phyloP scores from a whole-genome alignment of 352 stramenopile species.

The Globisporangium cylindrosporum region DNA sequence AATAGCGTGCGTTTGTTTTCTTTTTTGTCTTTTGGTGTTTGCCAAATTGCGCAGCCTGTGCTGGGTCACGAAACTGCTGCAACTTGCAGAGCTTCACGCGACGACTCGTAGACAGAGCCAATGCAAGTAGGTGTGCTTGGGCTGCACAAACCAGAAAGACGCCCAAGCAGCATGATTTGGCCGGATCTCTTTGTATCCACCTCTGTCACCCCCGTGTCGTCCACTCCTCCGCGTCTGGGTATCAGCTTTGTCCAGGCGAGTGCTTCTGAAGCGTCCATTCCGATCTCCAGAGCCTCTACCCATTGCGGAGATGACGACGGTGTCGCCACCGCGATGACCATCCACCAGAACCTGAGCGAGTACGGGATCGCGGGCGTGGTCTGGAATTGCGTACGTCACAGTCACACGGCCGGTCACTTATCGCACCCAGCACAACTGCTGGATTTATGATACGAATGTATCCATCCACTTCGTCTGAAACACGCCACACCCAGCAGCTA shows the following conservation, averaged over 20 bases:
- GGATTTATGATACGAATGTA: neutral
- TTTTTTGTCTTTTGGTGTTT: neutral
- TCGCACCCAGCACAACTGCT: neutral
- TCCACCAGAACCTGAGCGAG: constrained; percentile 45
- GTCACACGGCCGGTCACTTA: neutral
- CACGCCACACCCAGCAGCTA: neutral
- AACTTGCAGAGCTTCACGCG: neutral
- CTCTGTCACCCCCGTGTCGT: neutral
- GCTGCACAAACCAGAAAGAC: neutral
- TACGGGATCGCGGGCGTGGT: constrained; percentile 66
- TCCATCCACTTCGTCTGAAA: neutral
- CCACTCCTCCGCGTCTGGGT: constrained; percentile 31
- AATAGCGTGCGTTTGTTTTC: constrained; percentile 16
- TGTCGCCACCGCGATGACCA: constrained; percentile 11
- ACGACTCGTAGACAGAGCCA: neutral
- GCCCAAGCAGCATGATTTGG: constrained; percentile 22
- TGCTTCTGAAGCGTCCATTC: constrained; percentile 27
- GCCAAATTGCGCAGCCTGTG: neutral
- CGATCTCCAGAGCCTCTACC: constrained; percentile 13
- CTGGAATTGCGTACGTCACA: constrained; percentile 62
- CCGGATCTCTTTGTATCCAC: constrained; percentile 26
- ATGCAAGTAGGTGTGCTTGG: too few species aligned
- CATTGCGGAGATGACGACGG: neutral
- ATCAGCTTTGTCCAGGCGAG: constrained; percentile 63
- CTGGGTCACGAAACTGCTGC: neutral